These are phyloP conservation scores for Pichia sp. DNA, from an alignment of 1,139 yeast species.

Conservation along the genomic window DNA sequence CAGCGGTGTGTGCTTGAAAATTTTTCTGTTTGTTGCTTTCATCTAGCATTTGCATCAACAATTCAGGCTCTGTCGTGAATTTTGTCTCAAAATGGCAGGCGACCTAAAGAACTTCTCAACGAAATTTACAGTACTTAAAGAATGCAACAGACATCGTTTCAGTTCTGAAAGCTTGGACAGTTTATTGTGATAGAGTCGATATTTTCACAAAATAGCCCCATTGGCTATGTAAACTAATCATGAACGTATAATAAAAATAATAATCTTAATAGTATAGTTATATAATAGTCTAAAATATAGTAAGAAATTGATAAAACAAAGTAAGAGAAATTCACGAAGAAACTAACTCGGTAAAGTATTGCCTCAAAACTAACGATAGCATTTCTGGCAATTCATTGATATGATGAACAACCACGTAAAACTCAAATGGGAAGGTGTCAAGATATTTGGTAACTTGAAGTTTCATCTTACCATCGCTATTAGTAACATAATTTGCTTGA, in stretches of 20 bases:
- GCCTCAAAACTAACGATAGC: conserved; percentile 82
- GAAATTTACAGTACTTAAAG: no score
- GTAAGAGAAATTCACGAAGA: conserved; percentile 13
- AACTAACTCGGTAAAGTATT: conserved; percentile 74
- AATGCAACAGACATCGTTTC: no score
- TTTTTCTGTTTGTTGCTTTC: no score
- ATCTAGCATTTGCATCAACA: no score
- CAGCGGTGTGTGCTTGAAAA: no score
- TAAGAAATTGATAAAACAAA: background rate
- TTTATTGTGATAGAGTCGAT: no score
- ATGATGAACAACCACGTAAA: conserved; percentile 87
- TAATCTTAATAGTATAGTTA: background rate
- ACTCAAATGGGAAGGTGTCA: conserved; percentile 94
- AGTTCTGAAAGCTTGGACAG: no score
- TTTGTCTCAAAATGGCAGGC: no score
- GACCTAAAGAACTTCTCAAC: no score
- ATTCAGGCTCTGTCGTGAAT: no score
- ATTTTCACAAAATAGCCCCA: no score
- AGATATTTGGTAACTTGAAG: conserved; percentile 77
- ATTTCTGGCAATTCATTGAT: conserved; percentile 87
- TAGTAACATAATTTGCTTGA: conserved; percentile 75
- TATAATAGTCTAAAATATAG: conserved; percentile 1
- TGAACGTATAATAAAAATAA: background rate
- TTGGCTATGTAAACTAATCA: no score
- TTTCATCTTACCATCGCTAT: conserved; percentile 60